Percentiles rank a stretch among this genome's conserved stretches.
Evolutionary conservation across 495 filamentous ascomycete genomes (phyloP).

Genomic region (Neurospora sp.): DNA sequence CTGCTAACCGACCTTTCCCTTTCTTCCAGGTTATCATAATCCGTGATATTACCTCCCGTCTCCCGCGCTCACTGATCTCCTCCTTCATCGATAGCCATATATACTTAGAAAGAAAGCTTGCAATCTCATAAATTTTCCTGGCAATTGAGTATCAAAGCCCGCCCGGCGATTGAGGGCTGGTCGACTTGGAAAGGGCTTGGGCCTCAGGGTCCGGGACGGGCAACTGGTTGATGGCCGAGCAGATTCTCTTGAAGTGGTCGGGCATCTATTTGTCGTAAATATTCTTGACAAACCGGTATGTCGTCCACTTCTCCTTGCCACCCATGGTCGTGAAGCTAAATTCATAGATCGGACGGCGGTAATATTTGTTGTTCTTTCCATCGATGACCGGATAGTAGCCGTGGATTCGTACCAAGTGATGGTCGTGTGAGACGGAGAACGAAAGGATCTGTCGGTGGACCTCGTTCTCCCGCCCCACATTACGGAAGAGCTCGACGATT

Average conservation of each 20-base stretch:
- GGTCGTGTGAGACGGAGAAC: slow-evolving; percentile 41
- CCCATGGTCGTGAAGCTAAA: background rate
- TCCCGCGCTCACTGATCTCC: no score
- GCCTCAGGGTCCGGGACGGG: slow-evolving; percentile 13
- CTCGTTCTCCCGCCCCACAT: slow-evolving; percentile 27
- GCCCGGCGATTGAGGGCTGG: no score
- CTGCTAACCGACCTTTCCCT: no score
- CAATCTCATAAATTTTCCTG: no score
- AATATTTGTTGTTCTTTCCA: slow-evolving; percentile 7
- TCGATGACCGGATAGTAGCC: slow-evolving; percentile 22
- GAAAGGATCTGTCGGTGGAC: slow-evolving; percentile 30
- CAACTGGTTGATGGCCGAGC: slow-evolving; percentile 30
- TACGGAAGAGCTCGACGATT: no score
- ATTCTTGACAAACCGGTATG: slow-evolving; percentile 13
- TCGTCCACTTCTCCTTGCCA: background rate
- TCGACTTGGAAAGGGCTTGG: slow-evolving; percentile 7
- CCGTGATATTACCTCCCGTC: no score
- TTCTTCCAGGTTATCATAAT: no score
- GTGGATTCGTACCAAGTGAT: slow-evolving; percentile 24
- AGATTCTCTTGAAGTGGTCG: slow-evolving; percentile 25
- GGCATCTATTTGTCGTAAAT: slow-evolving; percentile 31
- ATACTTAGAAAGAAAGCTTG: no score
- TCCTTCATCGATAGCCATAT: no score
- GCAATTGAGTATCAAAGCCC: no score
- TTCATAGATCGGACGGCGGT: slow-evolving; percentile 3